phyloP scores from a whole-genome alignment of 1,139 yeast genomes.

The Taphrina pruni region DNA sequence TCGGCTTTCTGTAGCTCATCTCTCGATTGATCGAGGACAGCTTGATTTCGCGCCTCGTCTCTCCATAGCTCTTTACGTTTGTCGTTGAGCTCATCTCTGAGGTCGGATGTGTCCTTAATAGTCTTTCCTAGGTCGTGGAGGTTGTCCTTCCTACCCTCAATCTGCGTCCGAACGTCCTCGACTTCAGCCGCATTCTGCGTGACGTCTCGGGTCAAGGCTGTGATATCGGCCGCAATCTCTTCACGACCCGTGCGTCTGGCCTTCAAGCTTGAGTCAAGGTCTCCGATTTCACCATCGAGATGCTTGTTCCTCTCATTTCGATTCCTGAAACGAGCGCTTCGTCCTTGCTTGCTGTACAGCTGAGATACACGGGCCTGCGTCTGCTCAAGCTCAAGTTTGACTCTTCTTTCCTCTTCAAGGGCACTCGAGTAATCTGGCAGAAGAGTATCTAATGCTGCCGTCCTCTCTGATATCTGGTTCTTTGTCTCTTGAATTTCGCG shows the following conservation, averaged over 20 bases:
- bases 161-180: slow-evolving; percentile 30
- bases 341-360: slow-evolving; percentile 74
- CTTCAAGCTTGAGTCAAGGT: slow-evolving; percentile 53
- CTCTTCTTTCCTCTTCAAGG: slow-evolving; percentile 55
- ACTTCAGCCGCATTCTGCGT: slow-evolving; percentile 43
- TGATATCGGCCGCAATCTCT: slow-evolving; percentile 50
- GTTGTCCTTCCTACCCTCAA: slow-evolving; percentile 42
- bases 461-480: slow-evolving; percentile 43
- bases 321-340: slow-evolving; percentile 65
- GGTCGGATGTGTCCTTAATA: slow-evolving; percentile 38
- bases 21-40: slow-evolving; percentile 62
- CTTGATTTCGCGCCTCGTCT: slow-evolving; percentile 68
- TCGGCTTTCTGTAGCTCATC: slow-evolving; percentile 64
- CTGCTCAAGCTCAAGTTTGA: slow-evolving; percentile 54
- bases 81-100: slow-evolving; percentile 59
- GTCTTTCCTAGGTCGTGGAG: slow-evolving; percentile 41
- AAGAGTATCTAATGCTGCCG: slow-evolving; percentile 40
- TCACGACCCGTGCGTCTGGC: slow-evolving; percentile 45
- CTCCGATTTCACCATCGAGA: slow-evolving; percentile 62
- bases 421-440: slow-evolving; percentile 58
- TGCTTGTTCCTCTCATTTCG: slow-evolving; percentile 70
- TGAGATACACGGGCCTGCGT: slow-evolving; percentile 65
- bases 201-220: slow-evolving; percentile 51
- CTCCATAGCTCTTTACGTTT: slow-evolving; percentile 79
- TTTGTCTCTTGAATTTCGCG: slow-evolving; percentile 43